A percentile compares a stretch with the other conserved stretches of the same genome.
phyloP scores from a whole-genome alignment of 306 rosid species.

The Prunus davidiana region DNA sequence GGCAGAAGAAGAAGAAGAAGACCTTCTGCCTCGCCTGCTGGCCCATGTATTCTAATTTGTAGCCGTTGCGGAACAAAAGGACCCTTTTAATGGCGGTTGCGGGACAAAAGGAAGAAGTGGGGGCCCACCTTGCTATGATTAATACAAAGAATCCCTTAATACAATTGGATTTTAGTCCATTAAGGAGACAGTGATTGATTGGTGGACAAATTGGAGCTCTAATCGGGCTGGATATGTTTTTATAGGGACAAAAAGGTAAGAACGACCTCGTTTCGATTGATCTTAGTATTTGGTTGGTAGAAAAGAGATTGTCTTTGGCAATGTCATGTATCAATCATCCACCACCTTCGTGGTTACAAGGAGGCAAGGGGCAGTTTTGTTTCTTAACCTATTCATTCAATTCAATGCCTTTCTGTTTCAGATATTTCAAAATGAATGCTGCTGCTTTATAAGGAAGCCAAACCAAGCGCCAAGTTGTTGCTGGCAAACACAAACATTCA shows the following conservation, averaged over 20 bases:
- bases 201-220: background rate
- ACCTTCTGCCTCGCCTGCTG: background rate
- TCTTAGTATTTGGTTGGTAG: background rate
- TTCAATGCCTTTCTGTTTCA: conserved; percentile 13
- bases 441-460: conserved; percentile 5
- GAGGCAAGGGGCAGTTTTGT: background rate
- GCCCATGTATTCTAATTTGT: background rate
- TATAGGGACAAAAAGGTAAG: background rate
- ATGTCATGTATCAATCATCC: background rate
- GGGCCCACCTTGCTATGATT: conserved; percentile 28
- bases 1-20: conserved; percentile 1
- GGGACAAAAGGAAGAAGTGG: conserved; percentile 17
- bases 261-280: conserved; percentile 7
- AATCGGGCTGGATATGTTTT: too few species aligned
- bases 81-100: conserved; percentile 1
- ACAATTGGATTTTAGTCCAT: background rate
- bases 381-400: background rate
- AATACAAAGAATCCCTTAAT: conserved; percentile 5
- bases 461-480: background rate
- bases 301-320: background rate
- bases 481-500: background rate
- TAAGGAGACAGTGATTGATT: background rate
- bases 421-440: conserved; percentile 3
- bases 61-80: conserved; percentile 27
- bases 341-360: background rate